phyloP scores from a whole-genome alignment of 768 basidiomycete species.

The Trametes coccinea region DNA sequence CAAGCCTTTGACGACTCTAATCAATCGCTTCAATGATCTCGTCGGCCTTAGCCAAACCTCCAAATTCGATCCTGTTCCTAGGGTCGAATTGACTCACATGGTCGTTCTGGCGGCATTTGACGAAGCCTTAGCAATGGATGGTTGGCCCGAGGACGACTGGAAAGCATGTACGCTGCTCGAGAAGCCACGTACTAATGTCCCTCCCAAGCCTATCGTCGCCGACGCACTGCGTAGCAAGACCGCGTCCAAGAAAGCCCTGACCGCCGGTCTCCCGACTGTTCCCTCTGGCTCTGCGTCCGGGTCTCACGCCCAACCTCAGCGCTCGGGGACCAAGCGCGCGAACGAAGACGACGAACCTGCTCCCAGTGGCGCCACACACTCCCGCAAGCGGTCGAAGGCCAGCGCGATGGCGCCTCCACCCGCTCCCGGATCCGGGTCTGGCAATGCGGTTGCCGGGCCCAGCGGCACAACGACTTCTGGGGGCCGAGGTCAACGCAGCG shows the following conservation, averaged over 20 bases:
- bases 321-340: background rate
- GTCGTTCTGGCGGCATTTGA: background rate
- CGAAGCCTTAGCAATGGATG: background rate
- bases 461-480: too few relatives aligned
- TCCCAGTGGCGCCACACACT: too few relatives aligned
- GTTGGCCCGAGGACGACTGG: conserved; percentile 1
- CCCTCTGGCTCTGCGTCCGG: background rate
- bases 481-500: too few relatives aligned
- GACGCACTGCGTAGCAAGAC: background rate
- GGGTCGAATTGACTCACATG: background rate
- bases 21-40: background rate
- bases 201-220: background rate
- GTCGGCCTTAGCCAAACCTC: background rate
- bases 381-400: background rate
- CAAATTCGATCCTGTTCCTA: background rate
- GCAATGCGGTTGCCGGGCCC: too few relatives aligned
- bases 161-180: background rate
- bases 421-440: too few relatives aligned
- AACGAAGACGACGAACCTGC: background rate
- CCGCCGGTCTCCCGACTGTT: background rate
- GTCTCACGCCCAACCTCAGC: background rate
- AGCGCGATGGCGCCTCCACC: too few relatives aligned
- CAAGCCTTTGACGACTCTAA: background rate
- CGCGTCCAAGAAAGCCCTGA: too few relatives aligned
- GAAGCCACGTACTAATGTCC: background rate